These are phyloP conservation scores for Hymenoscyphus salicellus DNA, from an alignment of 2,329 filamentous ascomycete genomes.

Conservation along the genomic window DNA sequence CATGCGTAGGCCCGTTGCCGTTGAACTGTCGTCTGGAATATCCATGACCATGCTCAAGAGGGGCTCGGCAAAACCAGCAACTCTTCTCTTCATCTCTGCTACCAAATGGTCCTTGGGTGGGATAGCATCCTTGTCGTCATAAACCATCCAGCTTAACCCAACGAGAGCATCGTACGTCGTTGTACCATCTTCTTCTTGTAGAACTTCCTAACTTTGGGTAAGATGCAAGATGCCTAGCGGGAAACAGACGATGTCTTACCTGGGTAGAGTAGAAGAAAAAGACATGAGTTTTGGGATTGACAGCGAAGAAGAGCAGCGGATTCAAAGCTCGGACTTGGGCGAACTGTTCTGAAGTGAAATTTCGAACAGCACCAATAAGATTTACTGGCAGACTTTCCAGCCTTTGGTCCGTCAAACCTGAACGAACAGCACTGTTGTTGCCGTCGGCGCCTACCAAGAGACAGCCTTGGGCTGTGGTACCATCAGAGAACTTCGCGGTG, in stretches of 20 bases:
- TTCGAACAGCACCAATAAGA: constrained; percentile 40
- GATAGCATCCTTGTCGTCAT: constrained; percentile 36
- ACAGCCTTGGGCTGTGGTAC: constrained; percentile 32
- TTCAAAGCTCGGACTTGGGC: constrained; percentile 46
- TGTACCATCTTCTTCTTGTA: constrained; percentile 38
- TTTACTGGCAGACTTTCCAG: constrained; percentile 40
- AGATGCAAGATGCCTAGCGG: neutral
- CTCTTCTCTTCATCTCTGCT: constrained; percentile 40
- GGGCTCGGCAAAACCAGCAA: constrained; percentile 40
- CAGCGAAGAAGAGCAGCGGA: constrained; percentile 53
- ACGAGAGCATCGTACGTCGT: constrained; percentile 44
- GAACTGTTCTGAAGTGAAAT: constrained; percentile 41
- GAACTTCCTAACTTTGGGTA: constrained; percentile 34
- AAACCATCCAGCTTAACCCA: constrained; percentile 46
- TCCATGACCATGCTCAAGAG: constrained; percentile 43
- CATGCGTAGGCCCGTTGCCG: constrained; percentile 29
- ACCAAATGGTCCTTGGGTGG: constrained; percentile 37
- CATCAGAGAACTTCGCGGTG: constrained; percentile 37
- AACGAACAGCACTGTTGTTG: constrained; percentile 34
- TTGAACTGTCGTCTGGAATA: constrained; percentile 42
- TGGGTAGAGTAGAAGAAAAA: constrained; percentile 51
- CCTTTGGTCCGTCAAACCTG: constrained; percentile 36
- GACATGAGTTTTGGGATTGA: constrained; percentile 48
- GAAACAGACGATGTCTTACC: constrained; percentile 16
- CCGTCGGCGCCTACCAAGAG: constrained; percentile 43